These are phyloP conservation scores for Teunomyces panamensis DNA, from an alignment of 805 yeast genomes.

Conservation along the genomic window DNA sequence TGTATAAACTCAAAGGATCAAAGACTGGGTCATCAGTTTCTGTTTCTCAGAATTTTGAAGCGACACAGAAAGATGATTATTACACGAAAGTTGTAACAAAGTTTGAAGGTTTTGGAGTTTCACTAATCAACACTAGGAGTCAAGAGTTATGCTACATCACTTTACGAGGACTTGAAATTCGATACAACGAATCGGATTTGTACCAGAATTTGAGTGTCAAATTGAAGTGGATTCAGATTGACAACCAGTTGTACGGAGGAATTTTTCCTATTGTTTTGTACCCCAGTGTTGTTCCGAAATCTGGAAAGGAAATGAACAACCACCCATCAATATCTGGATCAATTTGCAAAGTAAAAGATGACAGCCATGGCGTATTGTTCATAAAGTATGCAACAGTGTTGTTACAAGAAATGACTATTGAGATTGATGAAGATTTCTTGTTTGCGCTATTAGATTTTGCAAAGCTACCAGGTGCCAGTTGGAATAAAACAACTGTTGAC, in stretches of 20 bases:
- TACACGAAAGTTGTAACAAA: slow-evolving; percentile 54
- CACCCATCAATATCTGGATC: slow-evolving; percentile 93
- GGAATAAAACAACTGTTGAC: slow-evolving; percentile 50
- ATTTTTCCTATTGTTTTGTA: slow-evolving; percentile 83
- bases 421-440: slow-evolving; percentile 90
- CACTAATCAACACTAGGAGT: slow-evolving; percentile 65
- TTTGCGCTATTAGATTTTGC: slow-evolving; percentile 78
- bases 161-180: slow-evolving; percentile 73
- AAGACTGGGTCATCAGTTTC: slow-evolving; percentile 25
- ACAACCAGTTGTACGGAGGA: slow-evolving; percentile 87
- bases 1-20: slow-evolving; percentile 55
- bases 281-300: slow-evolving; percentile 87
- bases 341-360: slow-evolving; percentile 79
- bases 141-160: slow-evolving; percentile 86
- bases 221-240: slow-evolving; percentile 92
- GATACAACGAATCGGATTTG: slow-evolving; percentile 78
- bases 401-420: slow-evolving; percentile 87
- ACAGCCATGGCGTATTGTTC: slow-evolving; percentile 83
- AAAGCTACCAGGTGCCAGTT: slow-evolving; percentile 78
- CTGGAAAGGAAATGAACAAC: slow-evolving; percentile 73
- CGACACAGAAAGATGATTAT: slow-evolving; percentile 51
- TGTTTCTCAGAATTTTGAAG: slow-evolving; percentile 48
- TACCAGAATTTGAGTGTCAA: slow-evolving; percentile 79
- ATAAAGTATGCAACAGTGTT: slow-evolving; percentile 89
- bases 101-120: slow-evolving; percentile 84